These are phyloP conservation scores for Tylopilus sp. DNA, from an alignment of 768 basidiomycete genomes.

Conservation along the genomic window DNA sequence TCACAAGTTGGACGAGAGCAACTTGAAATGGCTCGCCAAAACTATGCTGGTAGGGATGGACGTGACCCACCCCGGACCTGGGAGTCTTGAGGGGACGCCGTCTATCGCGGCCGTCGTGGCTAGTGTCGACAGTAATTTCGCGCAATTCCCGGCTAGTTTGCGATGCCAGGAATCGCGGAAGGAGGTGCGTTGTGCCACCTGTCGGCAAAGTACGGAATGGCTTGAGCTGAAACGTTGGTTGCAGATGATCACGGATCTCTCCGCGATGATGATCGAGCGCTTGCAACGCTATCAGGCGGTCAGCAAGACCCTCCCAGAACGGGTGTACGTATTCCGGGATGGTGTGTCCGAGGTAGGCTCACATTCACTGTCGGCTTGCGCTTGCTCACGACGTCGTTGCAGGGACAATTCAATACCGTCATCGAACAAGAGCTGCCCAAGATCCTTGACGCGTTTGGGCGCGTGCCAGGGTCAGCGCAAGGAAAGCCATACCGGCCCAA, in stretches of 20 bases:
- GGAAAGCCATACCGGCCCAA: slow-evolving; percentile 52
- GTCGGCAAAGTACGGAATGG: neutral
- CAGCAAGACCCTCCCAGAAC: slow-evolving; percentile 57
- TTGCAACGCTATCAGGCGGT: slow-evolving; percentile 53
- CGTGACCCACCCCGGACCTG: slow-evolving; percentile 76
- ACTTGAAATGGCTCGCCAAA: slow-evolving; percentile 62
- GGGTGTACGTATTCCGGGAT: slow-evolving; percentile 73
- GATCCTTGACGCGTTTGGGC: slow-evolving; percentile 57
- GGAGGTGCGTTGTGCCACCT: slow-evolving; percentile 17
- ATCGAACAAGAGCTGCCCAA: slow-evolving; percentile 57
- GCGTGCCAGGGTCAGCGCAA: slow-evolving; percentile 37
- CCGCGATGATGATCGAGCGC: slow-evolving; percentile 69
- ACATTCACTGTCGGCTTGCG: neutral
- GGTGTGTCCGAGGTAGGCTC: slow-evolving; percentile 72
- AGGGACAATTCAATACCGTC: slow-evolving; percentile 75
- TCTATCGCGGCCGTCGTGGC: slow-evolving; percentile 84
- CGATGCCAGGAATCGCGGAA: slow-evolving; percentile 49
- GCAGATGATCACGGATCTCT: slow-evolving; percentile 70
- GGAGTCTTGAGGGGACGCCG: slow-evolving; percentile 65
- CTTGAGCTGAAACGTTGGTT: neutral
- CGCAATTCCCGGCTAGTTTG: slow-evolving; percentile 76
- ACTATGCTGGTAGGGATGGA: slow-evolving; percentile 89
- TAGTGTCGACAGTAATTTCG: slow-evolving; percentile 63
- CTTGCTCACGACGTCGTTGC: neutral
- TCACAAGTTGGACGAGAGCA: slow-evolving; percentile 59